These are phyloP conservation scores for Curvularia hawaiiensis DNA, from an alignment of 2,329 filamentous ascomycete genomes.

Conservation along the genomic window DNA sequence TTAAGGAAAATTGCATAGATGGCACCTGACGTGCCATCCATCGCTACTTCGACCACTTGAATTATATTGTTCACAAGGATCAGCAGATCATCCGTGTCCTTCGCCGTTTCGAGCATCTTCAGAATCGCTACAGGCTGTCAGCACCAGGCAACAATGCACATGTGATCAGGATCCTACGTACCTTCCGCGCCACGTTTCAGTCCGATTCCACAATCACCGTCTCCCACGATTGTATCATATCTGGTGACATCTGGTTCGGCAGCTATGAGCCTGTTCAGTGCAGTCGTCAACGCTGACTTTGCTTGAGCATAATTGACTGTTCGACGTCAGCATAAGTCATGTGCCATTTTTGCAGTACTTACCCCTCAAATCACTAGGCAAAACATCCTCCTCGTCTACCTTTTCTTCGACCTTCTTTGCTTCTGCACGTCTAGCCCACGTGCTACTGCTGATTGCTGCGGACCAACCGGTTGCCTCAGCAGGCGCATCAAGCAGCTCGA, in stretches of 20 bases:
- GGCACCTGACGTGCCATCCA: constrained; percentile 79
- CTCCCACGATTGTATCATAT: constrained; percentile 81
- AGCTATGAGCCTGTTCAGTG: constrained; percentile 65
- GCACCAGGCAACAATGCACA: constrained; percentile 22
- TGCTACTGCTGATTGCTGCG: constrained; percentile 62
- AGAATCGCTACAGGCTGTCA: constrained; percentile 48
- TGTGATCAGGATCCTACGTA: constrained; percentile 41
- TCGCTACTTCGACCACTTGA: constrained; percentile 68
- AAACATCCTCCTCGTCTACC: constrained; percentile 50
- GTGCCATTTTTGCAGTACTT: constrained; percentile 26
- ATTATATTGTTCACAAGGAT: constrained; percentile 65
- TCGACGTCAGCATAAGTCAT: constrained; percentile 14
- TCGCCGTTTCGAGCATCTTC: constrained; percentile 48
- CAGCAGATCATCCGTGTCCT: constrained; percentile 62
- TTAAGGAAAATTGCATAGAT: constrained; percentile 91
- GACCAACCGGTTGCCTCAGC: constrained; percentile 72
- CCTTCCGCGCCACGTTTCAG: constrained; percentile 85
- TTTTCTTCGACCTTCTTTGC: constrained; percentile 49
- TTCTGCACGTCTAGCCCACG: constrained; percentile 60
- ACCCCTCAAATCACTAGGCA: constrained; percentile 60
- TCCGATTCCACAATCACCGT: constrained; percentile 88
- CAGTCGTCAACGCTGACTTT: constrained; percentile 60
- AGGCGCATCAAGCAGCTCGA: constrained; percentile 71
- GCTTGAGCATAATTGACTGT: constrained; percentile 59
- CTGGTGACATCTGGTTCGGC: constrained; percentile 70